A percentile compares a stretch with the other conserved stretches of the same genome.
phyloP scores from a whole-genome alignment of 2,329 filamentous ascomycete species.

The Microcera coccophila region DNA sequence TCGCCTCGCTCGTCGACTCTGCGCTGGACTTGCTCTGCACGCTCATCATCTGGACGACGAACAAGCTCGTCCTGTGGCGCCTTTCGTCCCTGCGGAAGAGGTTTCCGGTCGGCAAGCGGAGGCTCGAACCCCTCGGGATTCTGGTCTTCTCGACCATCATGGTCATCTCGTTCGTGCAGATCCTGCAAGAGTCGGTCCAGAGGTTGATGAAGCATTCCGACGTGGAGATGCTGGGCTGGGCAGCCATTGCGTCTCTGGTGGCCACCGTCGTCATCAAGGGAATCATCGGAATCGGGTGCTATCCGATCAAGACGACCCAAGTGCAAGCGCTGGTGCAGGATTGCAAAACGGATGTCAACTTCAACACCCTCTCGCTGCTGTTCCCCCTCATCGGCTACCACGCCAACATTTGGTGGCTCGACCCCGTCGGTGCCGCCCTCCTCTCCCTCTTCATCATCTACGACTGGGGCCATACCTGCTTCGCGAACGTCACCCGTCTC shows the following conservation, averaged over 20 bases:
- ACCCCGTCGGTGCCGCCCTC: conserved; percentile 56
- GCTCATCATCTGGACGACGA: conserved; percentile 75
- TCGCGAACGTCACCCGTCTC: conserved; percentile 29
- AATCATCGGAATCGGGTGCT: conserved; percentile 78
- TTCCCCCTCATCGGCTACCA: conserved; percentile 68
- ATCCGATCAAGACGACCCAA: conserved; percentile 74
- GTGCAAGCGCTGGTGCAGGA: conserved; percentile 63
- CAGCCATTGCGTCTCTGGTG: conserved; percentile 51
- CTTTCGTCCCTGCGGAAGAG: conserved; percentile 49
- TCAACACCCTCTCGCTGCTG: conserved; percentile 84
- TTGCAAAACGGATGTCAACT: conserved; percentile 68
- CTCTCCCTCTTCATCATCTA: conserved; percentile 65
- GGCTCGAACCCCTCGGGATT: conserved; percentile 70
- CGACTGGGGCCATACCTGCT: conserved; percentile 59
- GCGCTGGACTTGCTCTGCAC: conserved; percentile 74
- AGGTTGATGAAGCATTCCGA: conserved; percentile 58
- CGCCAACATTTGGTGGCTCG: conserved; percentile 62
- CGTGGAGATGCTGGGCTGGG: conserved; percentile 28
- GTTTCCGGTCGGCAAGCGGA: conserved; percentile 68
- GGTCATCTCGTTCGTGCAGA: conserved; percentile 77
- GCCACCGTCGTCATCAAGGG: conserved; percentile 75
- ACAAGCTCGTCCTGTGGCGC: conserved; percentile 63
- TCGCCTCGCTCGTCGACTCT: conserved; percentile 73
- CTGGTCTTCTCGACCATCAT: conserved; percentile 78
- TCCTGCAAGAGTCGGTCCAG: conserved; percentile 63